These are phyloP conservation scores for Starmera dryadoides DNA, from an alignment of 805 yeast genomes.

Conservation along the genomic window DNA sequence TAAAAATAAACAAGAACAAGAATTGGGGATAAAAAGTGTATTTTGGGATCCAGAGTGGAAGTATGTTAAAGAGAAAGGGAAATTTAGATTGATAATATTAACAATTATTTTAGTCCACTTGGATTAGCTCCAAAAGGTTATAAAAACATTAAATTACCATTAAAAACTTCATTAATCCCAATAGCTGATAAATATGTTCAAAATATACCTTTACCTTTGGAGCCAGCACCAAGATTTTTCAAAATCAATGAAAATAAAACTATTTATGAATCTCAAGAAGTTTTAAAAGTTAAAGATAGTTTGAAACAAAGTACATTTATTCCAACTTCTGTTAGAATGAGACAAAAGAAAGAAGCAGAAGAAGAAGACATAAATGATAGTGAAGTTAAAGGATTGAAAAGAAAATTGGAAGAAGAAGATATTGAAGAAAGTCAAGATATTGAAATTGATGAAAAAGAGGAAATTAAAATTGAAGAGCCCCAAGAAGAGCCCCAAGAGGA, in stretches of 20 bases:
- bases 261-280: neutral
- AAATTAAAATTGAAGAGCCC: neutral
- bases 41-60: constrained; percentile 65
- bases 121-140: constrained; percentile 42
- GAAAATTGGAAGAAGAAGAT: neutral
- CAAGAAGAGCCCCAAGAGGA: constrained; percentile 5
- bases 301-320: neutral
- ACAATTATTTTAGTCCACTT: constrained; percentile 25
- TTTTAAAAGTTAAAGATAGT: neutral
- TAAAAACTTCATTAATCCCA: constrained; percentile 10
- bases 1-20: constrained; percentile 1
- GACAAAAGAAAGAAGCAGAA: neutral
- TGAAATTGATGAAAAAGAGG: neutral
- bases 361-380: neutral
- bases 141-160: constrained; percentile 24
- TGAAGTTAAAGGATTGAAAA: neutral
- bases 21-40: constrained; percentile 42
- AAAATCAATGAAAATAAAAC: constrained; percentile 4
- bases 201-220: constrained; percentile 24
- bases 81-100: neutral
- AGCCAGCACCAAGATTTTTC: constrained; percentile 15
- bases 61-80: neutral
- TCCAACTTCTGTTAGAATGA: neutral
- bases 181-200: constrained; percentile 16
- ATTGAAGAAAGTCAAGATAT: neutral